Conservation (phyloP, 768 basidiomycete genomes). For the Cystofilobasidium bisporidii region DNA sequence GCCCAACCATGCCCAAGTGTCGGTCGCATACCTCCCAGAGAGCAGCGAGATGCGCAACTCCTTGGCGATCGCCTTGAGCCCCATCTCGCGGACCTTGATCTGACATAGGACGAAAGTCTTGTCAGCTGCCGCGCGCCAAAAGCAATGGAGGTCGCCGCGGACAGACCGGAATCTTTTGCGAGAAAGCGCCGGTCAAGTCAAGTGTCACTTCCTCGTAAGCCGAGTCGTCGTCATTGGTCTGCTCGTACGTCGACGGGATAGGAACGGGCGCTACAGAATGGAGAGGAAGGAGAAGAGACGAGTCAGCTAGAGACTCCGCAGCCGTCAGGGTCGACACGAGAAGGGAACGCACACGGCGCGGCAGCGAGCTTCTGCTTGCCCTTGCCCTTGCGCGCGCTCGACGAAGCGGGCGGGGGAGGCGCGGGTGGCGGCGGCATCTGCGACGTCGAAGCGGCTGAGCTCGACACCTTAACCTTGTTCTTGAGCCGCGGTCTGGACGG, state of each 20-base stretch:
- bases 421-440: not conserved
- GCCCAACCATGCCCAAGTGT: slow-evolving; percentile 16
- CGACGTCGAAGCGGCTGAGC: not conserved
- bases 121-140: no score
- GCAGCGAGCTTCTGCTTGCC: not conserved
- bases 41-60: slow-evolving; percentile 7
- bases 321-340: no score
- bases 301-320: not conserved
- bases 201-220: not conserved
- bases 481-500: not conserved
- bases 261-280: not conserved
- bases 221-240: not conserved
- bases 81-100: not conserved
- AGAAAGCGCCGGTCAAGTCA: slow-evolving; percentile 7
- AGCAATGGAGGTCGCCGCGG: not conserved
- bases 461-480: not conserved
- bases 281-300: not conserved
- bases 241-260: not conserved
- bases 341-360: no score
- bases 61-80: slow-evolving; percentile 9
- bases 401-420: no score
- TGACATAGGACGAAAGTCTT: no score
- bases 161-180: slow-evolving; percentile 17
- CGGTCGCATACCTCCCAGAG: not conserved
- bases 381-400: not conserved